phyloP scores from a whole-genome alignment of 805 yeast genomes.

The Candida parachauliodes region DNA sequence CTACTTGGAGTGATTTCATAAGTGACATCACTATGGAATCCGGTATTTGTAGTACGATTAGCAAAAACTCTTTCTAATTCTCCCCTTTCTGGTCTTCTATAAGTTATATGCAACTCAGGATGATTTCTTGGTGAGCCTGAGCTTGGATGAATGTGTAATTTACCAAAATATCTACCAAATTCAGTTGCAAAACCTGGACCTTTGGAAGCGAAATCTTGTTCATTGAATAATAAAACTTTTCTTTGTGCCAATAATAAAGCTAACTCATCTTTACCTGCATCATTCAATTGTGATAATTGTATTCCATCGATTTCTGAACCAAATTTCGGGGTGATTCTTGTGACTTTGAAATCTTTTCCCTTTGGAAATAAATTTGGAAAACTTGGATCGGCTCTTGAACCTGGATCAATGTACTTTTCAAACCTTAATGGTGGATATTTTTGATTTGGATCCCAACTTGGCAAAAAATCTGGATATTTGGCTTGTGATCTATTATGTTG shows the following conservation, averaged over 20 bases:
- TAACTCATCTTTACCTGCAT: slow-evolving; percentile 61
- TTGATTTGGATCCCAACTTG: slow-evolving; percentile 64
- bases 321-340: slow-evolving; percentile 60
- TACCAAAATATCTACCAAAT: slow-evolving; percentile 64
- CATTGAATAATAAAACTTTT: slow-evolving; percentile 64
- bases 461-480: slow-evolving; percentile 55
- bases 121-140: slow-evolving; percentile 66
- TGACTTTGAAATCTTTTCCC: slow-evolving; percentile 20
- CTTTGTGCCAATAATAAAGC: slow-evolving; percentile 66
- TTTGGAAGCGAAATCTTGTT: slow-evolving; percentile 56
- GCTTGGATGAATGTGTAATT: slow-evolving; percentile 69
- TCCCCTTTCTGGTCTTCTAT: slow-evolving; percentile 43
- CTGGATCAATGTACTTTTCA: slow-evolving; percentile 61
- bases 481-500: slow-evolving; percentile 31
- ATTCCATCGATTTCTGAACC: slow-evolving; percentile 63
- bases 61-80: slow-evolving; percentile 35
- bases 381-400: slow-evolving; percentile 58
- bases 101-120: slow-evolving; percentile 62
- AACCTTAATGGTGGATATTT: slow-evolving; percentile 50
- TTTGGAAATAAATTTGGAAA: slow-evolving; percentile 50
- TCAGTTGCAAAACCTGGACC: slow-evolving; percentile 50
- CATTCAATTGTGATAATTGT: slow-evolving; percentile 53
- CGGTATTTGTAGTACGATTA: slow-evolving; percentile 33
- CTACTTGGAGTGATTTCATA: slow-evolving; percentile 75
- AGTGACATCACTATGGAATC: slow-evolving; percentile 74